Base-by-base conservation (phyloP, 2,329 filamentous ascomycete species). In the Pezizomycotina sp. region DNA sequence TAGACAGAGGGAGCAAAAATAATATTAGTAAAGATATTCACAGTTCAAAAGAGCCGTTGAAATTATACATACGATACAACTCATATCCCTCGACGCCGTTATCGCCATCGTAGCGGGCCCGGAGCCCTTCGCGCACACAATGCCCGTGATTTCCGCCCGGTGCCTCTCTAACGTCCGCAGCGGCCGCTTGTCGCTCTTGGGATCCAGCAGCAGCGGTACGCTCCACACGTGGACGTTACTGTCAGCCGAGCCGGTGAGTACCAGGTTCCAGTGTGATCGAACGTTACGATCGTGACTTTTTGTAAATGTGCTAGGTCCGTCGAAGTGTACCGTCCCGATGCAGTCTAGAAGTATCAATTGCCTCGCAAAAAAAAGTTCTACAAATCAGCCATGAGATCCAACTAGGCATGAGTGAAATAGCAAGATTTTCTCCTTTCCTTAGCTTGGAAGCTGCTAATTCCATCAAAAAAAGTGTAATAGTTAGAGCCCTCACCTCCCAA, bases 191-290 rank as follows among this genome's bases (percentile, higher is more conserved):
- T 62, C 62, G 14, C 62, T 58, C 47, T 66, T 60, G 36, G 70
- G 58, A 43, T 72, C 68, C 2, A 93, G 65, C 7, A 95, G 68
- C 15, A 68, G 66, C 3, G 77, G 65, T 34, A 93, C 59, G 2
- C 81, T 81, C 89, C 89, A 98, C 42, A 95, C 76, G 57, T 92
- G 81, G 45, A 93, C 68, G 55, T 81, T 92, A 33, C 83, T 79
- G 61, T 98, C 89, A 48, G 76, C 69, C 2, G 80, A 86, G 25
- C 75, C 81, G 1, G 78, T 80, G 32, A 89, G 64, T 33, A 89
- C 58, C 57, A 82, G 76, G 50, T 71, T 72, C 29, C 71, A 26
- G 74, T 77, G 7, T 74, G 68, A 52, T 74, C 70, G 16, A 74
- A 65, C 23, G 70, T 73, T 36, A 95, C 62, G 53, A 73, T 76